These are phyloP conservation scores for Lepiota brunneoincarnata DNA, from an alignment of 768 basidiomycete genomes.

Conservation along the genomic window DNA sequence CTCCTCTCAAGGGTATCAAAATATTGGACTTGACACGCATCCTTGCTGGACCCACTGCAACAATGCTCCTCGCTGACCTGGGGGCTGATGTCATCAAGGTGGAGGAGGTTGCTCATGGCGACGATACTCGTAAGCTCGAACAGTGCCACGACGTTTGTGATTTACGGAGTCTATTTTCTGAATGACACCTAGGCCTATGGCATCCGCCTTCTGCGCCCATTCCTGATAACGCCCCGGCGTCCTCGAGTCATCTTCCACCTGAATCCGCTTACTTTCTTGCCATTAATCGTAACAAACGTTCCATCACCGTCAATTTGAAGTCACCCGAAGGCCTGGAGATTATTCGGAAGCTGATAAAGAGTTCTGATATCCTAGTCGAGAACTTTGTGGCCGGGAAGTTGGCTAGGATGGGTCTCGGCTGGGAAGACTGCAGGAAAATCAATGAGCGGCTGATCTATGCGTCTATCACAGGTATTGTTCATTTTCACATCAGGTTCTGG, in stretches of 20 bases:
- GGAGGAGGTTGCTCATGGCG: constrained; percentile 76
- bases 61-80: constrained; percentile 90
- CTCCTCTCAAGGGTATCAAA: constrained; percentile 76
- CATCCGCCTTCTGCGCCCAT: constrained; percentile 58
- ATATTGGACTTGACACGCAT: constrained; percentile 91
- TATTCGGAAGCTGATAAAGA: constrained; percentile 62
- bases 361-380: constrained; percentile 86
- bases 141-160: background rate
- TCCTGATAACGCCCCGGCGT: constrained; percentile 43
- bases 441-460: constrained; percentile 86
- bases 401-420: constrained; percentile 80
- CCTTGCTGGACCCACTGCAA: constrained; percentile 88
- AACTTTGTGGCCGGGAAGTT: constrained; percentile 89
- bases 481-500: background rate
- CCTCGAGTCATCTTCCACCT: constrained; percentile 67
- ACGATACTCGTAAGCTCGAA: constrained; percentile 74
- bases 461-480: constrained; percentile 73
- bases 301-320: constrained; percentile 89
- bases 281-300: constrained; percentile 86
- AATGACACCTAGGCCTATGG: constrained; percentile 53
- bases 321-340: constrained; percentile 72
- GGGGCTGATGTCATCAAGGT: constrained; percentile 95
- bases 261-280: constrained; percentile 94
- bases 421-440: constrained; percentile 72
- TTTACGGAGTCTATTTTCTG: background rate